Evolutionary conservation across 305 asterid species (phyloP).

Genomic region (Fraxinus sp.): DNA sequence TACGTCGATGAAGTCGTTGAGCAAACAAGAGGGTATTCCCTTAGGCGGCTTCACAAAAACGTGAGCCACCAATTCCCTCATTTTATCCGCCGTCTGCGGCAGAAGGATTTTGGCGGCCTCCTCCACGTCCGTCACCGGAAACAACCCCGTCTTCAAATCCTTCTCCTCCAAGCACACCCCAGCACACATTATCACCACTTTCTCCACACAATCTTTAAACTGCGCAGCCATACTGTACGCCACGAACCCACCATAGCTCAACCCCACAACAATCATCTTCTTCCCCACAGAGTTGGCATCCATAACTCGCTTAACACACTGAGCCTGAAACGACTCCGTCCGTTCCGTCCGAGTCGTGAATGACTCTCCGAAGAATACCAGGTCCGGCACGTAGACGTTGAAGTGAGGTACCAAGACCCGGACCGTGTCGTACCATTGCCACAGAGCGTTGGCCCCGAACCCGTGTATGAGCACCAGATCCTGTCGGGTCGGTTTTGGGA

Average conservation of each 20-base stretch:
- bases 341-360: constrained; percentile 53
- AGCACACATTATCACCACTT: constrained; percentile 60
- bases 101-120: constrained; percentile 51
- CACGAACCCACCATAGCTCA: constrained; percentile 80
- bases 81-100: constrained; percentile 63
- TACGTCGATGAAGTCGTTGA: constrained; percentile 59
- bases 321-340: constrained; percentile 59
- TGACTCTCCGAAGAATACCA: constrained; percentile 61
- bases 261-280: constrained; percentile 44
- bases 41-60: constrained; percentile 54
- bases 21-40: constrained; percentile 52
- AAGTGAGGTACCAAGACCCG: constrained; percentile 36
- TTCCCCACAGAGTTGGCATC: constrained; percentile 47
- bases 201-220: constrained; percentile 49
- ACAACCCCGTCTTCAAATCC: constrained; percentile 53
- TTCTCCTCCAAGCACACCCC: constrained; percentile 71
- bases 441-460: constrained; percentile 57
- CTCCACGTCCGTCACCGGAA: constrained; percentile 53
- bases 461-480: constrained; percentile 63
- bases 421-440: constrained; percentile 63
- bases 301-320: constrained; percentile 49
- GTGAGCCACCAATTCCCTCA: constrained; percentile 50
- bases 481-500: constrained; percentile 38
- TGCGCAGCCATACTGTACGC: constrained; percentile 68
- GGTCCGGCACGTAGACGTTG: constrained; percentile 73